Evolutionary conservation across 768 basidiomycete genomes (phyloP).

Genomic region (Lentinula lateritia): DNA sequence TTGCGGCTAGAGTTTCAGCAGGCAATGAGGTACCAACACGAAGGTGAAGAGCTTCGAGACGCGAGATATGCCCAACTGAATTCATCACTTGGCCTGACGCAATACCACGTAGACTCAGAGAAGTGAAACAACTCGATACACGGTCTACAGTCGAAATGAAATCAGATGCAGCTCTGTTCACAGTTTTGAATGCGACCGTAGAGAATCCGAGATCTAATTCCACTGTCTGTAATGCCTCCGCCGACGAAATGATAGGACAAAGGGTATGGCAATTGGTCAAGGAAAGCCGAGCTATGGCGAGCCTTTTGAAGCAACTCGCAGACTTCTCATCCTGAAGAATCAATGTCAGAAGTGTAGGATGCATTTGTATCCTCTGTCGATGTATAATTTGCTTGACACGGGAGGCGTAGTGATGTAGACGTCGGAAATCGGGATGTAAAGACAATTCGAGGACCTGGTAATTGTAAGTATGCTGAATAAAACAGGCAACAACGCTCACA

Average conservation of each 20-base stretch:
- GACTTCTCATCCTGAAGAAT: constrained; percentile 10
- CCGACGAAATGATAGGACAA: constrained; percentile 26
- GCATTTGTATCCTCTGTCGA: constrained; percentile 19
- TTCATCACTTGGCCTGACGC: constrained; percentile 22
- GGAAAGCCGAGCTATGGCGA: constrained; percentile 24
- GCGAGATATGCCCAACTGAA: constrained; percentile 25
- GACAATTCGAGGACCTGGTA: neutral
- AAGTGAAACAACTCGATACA: constrained; percentile 24
- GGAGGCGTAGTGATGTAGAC: constrained; percentile 27
- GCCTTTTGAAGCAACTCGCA: constrained; percentile 17
- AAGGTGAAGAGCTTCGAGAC: constrained; percentile 31
- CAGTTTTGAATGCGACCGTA: constrained; percentile 9
- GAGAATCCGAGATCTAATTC: constrained; percentile 37
- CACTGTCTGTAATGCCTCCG: constrained; percentile 22
- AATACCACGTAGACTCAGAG: constrained; percentile 34
- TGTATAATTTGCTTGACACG: constrained; percentile 32
- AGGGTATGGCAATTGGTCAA: constrained; percentile 17
- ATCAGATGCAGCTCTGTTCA: constrained; percentile 15
- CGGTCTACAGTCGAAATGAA: constrained; percentile 23
- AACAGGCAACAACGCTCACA: constrained; percentile 21
- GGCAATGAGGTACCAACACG: constrained; percentile 32
- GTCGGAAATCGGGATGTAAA: constrained; percentile 14
- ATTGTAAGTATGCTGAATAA: neutral
- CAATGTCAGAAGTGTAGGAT: constrained; percentile 18
- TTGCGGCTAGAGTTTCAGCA: constrained; percentile 26